phyloP scores from a whole-genome alignment of 345 rosid species.

The Passiflora organensis region DNA sequence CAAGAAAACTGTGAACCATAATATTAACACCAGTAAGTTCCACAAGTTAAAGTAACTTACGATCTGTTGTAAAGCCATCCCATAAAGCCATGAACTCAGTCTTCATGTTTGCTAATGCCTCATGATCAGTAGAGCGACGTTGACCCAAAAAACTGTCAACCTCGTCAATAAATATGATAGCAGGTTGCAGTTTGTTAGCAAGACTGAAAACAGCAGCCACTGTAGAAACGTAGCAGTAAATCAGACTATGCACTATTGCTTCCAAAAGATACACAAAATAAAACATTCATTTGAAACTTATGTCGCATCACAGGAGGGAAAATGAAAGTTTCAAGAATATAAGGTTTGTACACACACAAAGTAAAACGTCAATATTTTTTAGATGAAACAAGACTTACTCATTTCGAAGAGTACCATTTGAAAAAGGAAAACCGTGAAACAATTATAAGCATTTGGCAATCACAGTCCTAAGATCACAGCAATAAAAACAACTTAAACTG shows the following conservation, averaged over 20 bases:
- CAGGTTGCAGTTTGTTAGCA: slow-evolving; percentile 93
- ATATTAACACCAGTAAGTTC: too few species aligned
- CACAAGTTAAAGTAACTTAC: slow-evolving; percentile 47
- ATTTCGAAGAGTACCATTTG: too few species aligned
- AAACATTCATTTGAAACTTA: neutral
- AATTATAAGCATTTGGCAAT: too few species aligned
- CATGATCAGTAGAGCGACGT: slow-evolving; percentile 83
- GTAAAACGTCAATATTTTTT: too few species aligned
- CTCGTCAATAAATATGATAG: slow-evolving; percentile 94
- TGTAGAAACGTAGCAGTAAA: slow-evolving; percentile 32
- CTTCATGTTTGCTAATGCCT: slow-evolving; percentile 91
- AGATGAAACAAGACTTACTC: too few species aligned
- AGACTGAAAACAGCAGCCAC: slow-evolving; percentile 96
- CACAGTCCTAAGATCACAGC: too few species aligned
- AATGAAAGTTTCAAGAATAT: too few species aligned
- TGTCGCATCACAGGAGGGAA: too few species aligned
- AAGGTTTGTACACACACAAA: too few species aligned
- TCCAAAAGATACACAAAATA: neutral
- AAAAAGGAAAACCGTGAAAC: too few species aligned
- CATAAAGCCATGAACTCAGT: slow-evolving; percentile 99
- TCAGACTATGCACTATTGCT: neutral
- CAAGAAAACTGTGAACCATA: neutral
- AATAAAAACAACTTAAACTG: too few species aligned
- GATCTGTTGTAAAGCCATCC: slow-evolving; percentile 98
- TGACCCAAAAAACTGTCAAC: slow-evolving; percentile 96